Percentiles rank a stretch among this genome's conserved stretches.
phyloP scores from a whole-genome alignment of 2,329 filamentous ascomycete species.

The Colletotrichum acutatum region DNA sequence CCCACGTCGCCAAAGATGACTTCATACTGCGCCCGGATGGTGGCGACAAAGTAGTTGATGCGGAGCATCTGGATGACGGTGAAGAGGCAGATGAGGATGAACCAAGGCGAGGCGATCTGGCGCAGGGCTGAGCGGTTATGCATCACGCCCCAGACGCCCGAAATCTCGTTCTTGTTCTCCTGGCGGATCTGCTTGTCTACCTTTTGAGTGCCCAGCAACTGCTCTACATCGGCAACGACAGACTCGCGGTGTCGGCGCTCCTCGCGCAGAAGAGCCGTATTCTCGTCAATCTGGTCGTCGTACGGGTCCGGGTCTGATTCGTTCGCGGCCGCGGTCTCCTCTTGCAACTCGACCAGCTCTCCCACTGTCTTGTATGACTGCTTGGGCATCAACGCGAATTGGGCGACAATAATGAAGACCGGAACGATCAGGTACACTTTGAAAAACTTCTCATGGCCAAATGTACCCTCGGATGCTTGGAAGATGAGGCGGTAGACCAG shows the following conservation, averaged over 20 bases:
- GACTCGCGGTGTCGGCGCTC: constrained; percentile 69
- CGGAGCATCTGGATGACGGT: constrained; percentile 81
- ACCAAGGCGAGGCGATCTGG: constrained; percentile 86
- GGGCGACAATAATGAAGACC: constrained; percentile 70
- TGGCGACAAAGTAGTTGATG: constrained; percentile 95
- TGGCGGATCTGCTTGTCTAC: constrained; percentile 71
- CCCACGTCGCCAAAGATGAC: constrained; percentile 73
- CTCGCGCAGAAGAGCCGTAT: constrained; percentile 64
- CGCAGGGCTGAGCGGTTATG: constrained; percentile 76
- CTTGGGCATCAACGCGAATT: constrained; percentile 77
- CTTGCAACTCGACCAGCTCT: constrained; percentile 81
- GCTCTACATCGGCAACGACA: constrained; percentile 77
- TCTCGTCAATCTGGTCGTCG: constrained; percentile 69
- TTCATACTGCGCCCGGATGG: constrained; percentile 83
- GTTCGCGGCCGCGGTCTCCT: constrained; percentile 55
- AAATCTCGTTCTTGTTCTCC: constrained; percentile 74
- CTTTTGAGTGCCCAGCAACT: constrained; percentile 73
- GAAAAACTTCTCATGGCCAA: constrained; percentile 78
- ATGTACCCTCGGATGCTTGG: constrained; percentile 62
- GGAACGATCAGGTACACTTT: constrained; percentile 78
- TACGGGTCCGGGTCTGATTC: constrained; percentile 45
- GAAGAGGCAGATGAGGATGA: constrained; percentile 83
- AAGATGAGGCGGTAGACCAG: constrained; percentile 79
- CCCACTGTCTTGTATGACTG: constrained; percentile 87
- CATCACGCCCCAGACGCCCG: constrained; percentile 88